Base-by-base conservation (phyloP, 306 rosid species). In the Corylus avellana region DNA sequence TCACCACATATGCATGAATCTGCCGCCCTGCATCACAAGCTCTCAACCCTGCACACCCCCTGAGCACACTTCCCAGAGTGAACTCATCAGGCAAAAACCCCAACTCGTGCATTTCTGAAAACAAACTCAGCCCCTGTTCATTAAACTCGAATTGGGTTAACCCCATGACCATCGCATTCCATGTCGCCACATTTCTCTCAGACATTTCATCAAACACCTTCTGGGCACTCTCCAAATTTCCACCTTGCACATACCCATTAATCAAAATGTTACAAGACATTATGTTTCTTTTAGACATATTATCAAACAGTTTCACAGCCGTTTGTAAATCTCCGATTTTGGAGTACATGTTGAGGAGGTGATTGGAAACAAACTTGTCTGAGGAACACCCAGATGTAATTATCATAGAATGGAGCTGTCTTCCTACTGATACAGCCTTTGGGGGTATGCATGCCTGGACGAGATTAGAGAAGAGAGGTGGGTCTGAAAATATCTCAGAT, bases 231-330 rank as follows among this genome's bases (percentile, higher is more conserved):
- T 80, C 93, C 75, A 84, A 70, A 22, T 84, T 78, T 0, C 91
- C 91, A 81, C 54, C 73, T 75, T 87, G 91, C 78, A 91, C 80
- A 53, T 77, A 85, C 1, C 85, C 90, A 32, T 86, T 91, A 54
- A 95, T 90, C 92, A 95, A 78, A 64, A 95, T 91, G 84, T 95
- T 95, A 80, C 87, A 85, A 20, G 98, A 92, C 98, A 92, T 92
- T 5, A 81, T n/a, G 54, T 95, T 95, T 79, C 88, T 89, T 68
- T 84, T 76, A 0, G 88, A 93, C 83, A 92, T 79, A 50, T 68
- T 71, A 77, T 75, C 82, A 70, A 92, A 95, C 83, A 95, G 76
- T 29, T 75, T 75, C n/a, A 89, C 77, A 42, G 87, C 89, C n/a
- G 81, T 57, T 51, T 67, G 66, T 46, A 84, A 74, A 7, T 89